A percentile compares a stretch with the other conserved stretches of the same genome.
Conservation (phyloP, 1,284 basidiomycete species). For the Malassezia arunalokei region DNA sequence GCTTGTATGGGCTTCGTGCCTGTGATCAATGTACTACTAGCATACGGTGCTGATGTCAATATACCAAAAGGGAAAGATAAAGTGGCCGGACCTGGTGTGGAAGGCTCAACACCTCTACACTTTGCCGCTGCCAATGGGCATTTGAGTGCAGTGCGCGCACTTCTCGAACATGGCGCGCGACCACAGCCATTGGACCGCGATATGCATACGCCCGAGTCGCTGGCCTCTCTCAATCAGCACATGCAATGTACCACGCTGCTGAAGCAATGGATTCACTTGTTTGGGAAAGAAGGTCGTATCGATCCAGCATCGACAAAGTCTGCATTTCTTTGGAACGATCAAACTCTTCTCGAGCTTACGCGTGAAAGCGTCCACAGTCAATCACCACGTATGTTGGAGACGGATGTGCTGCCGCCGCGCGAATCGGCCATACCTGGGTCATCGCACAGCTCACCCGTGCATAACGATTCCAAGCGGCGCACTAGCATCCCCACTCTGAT, state of each 20-base stretch:
- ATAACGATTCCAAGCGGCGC: conserved; percentile 1
- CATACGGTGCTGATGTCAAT: conserved; percentile 34
- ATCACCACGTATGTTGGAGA: neutral
- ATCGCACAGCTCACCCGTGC: neutral
- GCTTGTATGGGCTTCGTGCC: conserved; percentile 32
- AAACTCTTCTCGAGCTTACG: neutral
- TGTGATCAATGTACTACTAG: conserved; percentile 28
- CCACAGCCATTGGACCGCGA: conserved; percentile 29
- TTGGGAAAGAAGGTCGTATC: conserved; percentile 27
- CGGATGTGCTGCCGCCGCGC: neutral
- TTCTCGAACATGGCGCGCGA: conserved; percentile 34
- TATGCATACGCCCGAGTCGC: conserved; percentile 26
- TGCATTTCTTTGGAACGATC: conserved; percentile 1
- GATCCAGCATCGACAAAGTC: conserved; percentile 14
- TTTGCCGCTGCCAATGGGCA: conserved; percentile 44
- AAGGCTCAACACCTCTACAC: conserved; percentile 39
- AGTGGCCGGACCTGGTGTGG: conserved; percentile 23
- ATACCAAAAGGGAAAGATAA: neutral
- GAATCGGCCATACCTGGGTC: neutral
- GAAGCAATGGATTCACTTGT: conserved; percentile 24
- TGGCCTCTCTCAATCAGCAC: conserved; percentile 29
- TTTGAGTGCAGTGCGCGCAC: conserved; percentile 25
- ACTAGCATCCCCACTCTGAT: conserved; percentile 31
- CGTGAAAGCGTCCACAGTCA: neutral
- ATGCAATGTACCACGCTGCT: conserved; percentile 23